phyloP scores from a whole-genome alignment of 768 basidiomycete genomes.

The Suillus variegatus region DNA sequence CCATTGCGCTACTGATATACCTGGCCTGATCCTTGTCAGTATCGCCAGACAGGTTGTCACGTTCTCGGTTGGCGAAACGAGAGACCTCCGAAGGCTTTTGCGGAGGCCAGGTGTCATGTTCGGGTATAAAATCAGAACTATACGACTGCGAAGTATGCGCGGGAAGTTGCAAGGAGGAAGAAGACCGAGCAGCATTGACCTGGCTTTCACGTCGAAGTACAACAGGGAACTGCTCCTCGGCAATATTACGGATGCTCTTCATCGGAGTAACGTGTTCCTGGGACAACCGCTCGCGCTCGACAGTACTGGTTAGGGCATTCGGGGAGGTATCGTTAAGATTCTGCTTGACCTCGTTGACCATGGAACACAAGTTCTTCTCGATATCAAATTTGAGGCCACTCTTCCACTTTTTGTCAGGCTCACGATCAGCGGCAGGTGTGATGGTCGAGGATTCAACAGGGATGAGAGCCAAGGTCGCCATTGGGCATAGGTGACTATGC shows the following conservation, averaged over 20 bases:
- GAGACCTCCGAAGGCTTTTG: conserved; percentile 21
- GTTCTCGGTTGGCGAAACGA: conserved; percentile 17
- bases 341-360: conserved; percentile 63
- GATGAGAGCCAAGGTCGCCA: conserved; percentile 18
- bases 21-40: conserved; percentile 23
- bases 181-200: conserved; percentile 18
- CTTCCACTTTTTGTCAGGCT: conserved; percentile 61
- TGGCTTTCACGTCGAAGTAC: conserved; percentile 48
- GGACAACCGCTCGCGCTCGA: conserved; percentile 37
- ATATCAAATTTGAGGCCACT: conserved; percentile 47
- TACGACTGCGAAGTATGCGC: neutral
- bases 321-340: conserved; percentile 55
- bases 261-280: conserved; percentile 42
- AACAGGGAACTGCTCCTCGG: conserved; percentile 45
- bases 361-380: conserved; percentile 40
- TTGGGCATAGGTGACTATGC: no score
- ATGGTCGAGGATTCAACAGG: conserved; percentile 4
- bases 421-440: conserved; percentile 28
- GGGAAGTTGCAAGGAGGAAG: conserved; percentile 6
- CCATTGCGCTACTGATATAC: conserved; percentile 19
- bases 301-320: conserved; percentile 35
- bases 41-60: conserved; percentile 5
- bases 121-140: conserved; percentile 3
- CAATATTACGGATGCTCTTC: conserved; percentile 43
- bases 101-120: conserved; percentile 18